phyloP scores from a whole-genome alignment of 306 rosid species.

The Quercus rubra region DNA sequence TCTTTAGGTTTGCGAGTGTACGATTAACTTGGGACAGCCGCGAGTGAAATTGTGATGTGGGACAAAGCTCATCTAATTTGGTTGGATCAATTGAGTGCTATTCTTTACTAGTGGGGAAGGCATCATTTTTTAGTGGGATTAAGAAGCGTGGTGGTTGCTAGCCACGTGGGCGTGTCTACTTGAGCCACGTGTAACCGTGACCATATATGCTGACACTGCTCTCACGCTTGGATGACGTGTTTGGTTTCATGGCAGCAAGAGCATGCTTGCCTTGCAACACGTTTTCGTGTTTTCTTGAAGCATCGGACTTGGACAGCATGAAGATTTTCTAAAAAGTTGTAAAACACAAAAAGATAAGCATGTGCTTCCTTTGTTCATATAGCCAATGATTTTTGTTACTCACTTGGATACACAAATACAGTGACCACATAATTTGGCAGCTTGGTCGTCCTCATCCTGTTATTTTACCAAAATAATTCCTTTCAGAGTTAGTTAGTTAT shows the following conservation, averaged over 20 bases:
- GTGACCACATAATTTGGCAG: too few species aligned
- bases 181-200: constrained; percentile 3
- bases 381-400: too few species aligned
- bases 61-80: constrained; percentile 20
- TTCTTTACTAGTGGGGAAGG: constrained; percentile 30
- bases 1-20: constrained; percentile 3
- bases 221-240: constrained; percentile 51
- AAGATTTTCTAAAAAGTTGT: too few species aligned
- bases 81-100: constrained; percentile 41
- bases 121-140: constrained; percentile 24
- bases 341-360: too few species aligned
- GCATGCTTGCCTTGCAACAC: neutral
- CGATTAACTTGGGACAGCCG: neutral
- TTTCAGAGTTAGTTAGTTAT: too few species aligned
- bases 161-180: constrained; percentile 17
- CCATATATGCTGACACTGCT: constrained; percentile 38
- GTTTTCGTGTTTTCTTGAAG: too few species aligned
- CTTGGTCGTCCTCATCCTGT: too few species aligned
- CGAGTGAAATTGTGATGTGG: constrained; percentile 15
- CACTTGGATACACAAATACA: too few species aligned
- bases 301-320: too few species aligned
- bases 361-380: too few species aligned
- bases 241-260: constrained; percentile 2
- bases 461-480: too few species aligned
- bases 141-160: neutral